Evolutionary conservation across 208 protist genomes (phyloP), one percentile per base, ranked within the genome.

Genomic region (Trypanosoma congolense): DNA sequence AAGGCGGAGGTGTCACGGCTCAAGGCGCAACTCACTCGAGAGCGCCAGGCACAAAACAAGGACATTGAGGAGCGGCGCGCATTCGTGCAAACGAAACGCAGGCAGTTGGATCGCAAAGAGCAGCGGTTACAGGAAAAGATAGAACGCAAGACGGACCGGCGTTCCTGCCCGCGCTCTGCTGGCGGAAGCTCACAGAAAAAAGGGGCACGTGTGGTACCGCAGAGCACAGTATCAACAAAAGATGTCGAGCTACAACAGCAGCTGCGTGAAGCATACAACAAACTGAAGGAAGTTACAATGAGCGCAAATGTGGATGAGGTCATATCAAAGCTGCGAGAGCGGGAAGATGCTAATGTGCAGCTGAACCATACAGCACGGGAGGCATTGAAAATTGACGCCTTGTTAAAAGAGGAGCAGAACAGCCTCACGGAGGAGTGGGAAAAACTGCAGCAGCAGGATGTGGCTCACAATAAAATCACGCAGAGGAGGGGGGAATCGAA

Each of bases 241-340:
- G 84, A 93, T 28, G 12, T 87, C 29, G 75, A 90, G 59, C 65
- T 67, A 22, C 63, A 97, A 38, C 69, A 73, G 62, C 49, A 56
- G 44, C 85, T 86, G 48, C 89, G 94, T 38, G 79, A 87, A 24
- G 73, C 80, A n/a, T 98, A 97, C 77, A 69, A 85, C 16, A 81
- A 80, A 33, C 90, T 98, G 43, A 92, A 93, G 55, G 96, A 98
- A 29, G 75, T 86, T 21, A 97, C 94, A 16, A 89, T 89, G 61
- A 66, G 62, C 12, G 56, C 24, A 0, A 78, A 72, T 58, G 87
- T 97, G 1, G 64, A 68, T 38, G 91, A 97, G 31, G 90, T 98
- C 21, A 87, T 97, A 45, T 55, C 74, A 12, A 97, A 95, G 66
- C 71, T 96, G 46, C 35, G 68, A 16, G 87, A 90, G 48, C 87